Conservation (phyloP, 148 eudicot genomes). For the Camellia lanceoleosa region DNA sequence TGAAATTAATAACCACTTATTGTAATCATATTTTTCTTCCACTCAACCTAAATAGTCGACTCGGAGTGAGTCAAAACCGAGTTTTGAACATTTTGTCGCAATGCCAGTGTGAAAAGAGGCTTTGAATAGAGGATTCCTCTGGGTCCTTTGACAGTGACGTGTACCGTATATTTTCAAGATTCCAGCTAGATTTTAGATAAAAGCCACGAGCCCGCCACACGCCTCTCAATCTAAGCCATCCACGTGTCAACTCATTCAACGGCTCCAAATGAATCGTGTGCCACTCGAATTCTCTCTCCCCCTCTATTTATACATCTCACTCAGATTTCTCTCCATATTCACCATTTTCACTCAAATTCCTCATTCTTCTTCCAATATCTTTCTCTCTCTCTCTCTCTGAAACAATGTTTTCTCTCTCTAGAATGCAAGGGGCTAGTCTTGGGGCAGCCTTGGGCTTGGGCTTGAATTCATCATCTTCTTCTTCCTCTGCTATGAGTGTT, state of each 20-base stretch:
- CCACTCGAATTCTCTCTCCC: slow-evolving; percentile 5
- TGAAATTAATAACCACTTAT: no score
- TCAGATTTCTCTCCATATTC: not conserved
- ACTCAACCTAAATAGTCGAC: not conserved
- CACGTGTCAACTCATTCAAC: slow-evolving; percentile 36
- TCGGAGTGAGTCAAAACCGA: not conserved
- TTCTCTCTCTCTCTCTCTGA: not conserved
- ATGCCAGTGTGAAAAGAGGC: slow-evolving; percentile 6
- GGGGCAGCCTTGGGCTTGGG: slow-evolving; percentile 2
- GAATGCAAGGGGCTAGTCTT: not conserved
- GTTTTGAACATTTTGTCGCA: not conserved
- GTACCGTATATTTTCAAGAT: slow-evolving; percentile 15
- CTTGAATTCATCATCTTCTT: not conserved
- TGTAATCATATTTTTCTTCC: no score
- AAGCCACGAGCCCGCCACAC: slow-evolving; percentile 81
- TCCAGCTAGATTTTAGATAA: slow-evolving; percentile 11
- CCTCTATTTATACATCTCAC: slow-evolving; percentile 21
- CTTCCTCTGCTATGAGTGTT: not conserved
- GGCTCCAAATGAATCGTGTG: slow-evolving; percentile 23
- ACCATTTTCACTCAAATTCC: not conserved
- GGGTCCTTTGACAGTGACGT: slow-evolving; percentile 25
- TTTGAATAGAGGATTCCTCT: not conserved
- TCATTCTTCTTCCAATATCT: not conserved
- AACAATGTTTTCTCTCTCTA: slow-evolving; percentile 22
- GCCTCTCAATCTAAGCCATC: slow-evolving; percentile 50